phyloP scores from a whole-genome alignment of 2,329 filamentous ascomycete species.

The Diplodia seriata region DNA sequence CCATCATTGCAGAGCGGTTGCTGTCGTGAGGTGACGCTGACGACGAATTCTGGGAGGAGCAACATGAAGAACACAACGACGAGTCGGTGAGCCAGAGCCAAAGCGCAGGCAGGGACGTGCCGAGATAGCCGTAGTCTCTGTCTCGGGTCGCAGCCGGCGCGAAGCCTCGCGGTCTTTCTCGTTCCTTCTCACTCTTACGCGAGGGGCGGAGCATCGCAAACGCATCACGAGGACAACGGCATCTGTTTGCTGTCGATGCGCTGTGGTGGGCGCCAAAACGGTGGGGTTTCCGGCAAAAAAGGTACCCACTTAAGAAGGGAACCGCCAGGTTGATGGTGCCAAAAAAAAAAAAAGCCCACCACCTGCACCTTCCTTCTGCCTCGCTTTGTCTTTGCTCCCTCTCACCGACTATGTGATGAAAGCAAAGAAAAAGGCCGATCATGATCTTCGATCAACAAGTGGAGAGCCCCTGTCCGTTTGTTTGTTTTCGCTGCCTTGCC shows the following conservation, averaged over 20 bases:
- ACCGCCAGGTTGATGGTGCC: conserved; percentile 1
- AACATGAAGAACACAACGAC: neutral
- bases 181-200: neutral
- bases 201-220: neutral
- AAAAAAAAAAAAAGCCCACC: conserved; percentile 5
- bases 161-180: neutral
- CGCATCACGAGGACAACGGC: conserved; percentile 1
- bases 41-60: too few relatives aligned
- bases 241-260: neutral
- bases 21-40: neutral
- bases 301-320: neutral
- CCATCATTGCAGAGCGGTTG: neutral
- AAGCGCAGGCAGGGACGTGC: neutral
- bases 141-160: too few relatives aligned
- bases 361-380: neutral
- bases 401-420: conserved; percentile 30
- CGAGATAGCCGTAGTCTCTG: too few relatives aligned
- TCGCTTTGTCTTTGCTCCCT: neutral
- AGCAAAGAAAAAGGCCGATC: neutral
- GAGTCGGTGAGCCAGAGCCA: neutral
- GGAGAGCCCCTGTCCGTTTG: neutral
- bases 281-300: neutral
- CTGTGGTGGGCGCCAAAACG: neutral
- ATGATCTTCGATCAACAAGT: conserved; percentile 8
- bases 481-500: neutral